A percentile compares a stretch with the other conserved stretches of the same genome.
phyloP scores from a whole-genome alignment of 148 eudicot species.

The Pharnaceum exiguum region DNA sequence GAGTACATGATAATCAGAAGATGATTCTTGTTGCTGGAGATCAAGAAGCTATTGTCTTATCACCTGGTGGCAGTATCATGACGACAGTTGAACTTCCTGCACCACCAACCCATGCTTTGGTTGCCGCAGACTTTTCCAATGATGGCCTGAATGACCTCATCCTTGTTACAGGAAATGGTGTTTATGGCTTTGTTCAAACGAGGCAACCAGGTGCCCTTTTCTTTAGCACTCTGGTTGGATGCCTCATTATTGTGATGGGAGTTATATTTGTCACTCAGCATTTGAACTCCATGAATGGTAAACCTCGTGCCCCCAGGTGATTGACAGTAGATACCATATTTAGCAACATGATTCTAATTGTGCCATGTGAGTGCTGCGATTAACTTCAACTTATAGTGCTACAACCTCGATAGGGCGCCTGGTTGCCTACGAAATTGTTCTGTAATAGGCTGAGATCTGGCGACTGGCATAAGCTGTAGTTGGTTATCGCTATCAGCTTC shows the following conservation, averaged over 20 bases:
- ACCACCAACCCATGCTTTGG: slow-evolving; percentile 81
- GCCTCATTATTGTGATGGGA: slow-evolving; percentile 93
- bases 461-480: neutral
- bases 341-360: too few relatives aligned
- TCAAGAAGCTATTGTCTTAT: slow-evolving; percentile 76
- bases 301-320: slow-evolving; percentile 69
- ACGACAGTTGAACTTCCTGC: slow-evolving; percentile 80
- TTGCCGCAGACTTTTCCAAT: slow-evolving; percentile 82
- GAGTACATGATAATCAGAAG: slow-evolving; percentile 61
- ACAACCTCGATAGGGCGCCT: neutral
- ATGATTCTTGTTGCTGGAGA: slow-evolving; percentile 88
- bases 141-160: slow-evolving; percentile 87
- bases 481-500: slow-evolving; percentile 2
- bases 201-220: slow-evolving; percentile 99
- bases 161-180: slow-evolving; percentile 74
- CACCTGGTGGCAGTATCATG: slow-evolving; percentile 70
- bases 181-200: slow-evolving; percentile 90
- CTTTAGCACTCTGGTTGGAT: slow-evolving; percentile 94
- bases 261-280: slow-evolving; percentile 88
- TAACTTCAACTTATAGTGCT: neutral
- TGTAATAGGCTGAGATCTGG: too few relatives aligned
- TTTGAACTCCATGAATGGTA: slow-evolving; percentile 68
- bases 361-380: neutral
- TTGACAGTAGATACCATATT: slow-evolving; percentile 19
- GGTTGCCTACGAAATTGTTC: neutral